These are phyloP conservation scores for Camelina hispida DNA, from an alignment of 345 rosid genomes.

Conservation along the genomic window DNA sequence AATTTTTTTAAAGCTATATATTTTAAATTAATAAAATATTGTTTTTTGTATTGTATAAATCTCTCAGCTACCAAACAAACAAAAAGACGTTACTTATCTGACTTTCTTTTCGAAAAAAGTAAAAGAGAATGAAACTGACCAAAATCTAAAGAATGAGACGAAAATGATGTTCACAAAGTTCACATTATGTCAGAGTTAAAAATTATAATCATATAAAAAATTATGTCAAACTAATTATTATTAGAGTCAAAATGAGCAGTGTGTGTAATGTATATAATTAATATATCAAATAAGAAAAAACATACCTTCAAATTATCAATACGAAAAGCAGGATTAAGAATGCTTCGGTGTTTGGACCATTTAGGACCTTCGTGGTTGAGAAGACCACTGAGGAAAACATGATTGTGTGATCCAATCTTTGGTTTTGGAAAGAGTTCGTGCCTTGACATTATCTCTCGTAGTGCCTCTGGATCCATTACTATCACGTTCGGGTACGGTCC, in stretches of 20 bases:
- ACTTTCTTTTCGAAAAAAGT: conserved; percentile 28
- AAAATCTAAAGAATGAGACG: conserved; percentile 39
- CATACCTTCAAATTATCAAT: conserved; percentile 58
- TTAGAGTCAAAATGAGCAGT: conserved; percentile 37
- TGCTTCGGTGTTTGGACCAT: conserved; percentile 64
- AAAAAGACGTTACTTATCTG: conserved; percentile 41
- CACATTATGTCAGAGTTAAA: conserved; percentile 31
- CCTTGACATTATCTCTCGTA: conserved; percentile 48
- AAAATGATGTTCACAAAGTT: conserved; percentile 43
- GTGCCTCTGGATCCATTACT: conserved; percentile 51
- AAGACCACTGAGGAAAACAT: conserved; percentile 52
- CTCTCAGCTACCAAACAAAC: conserved; percentile 3
- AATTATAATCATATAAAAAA: conserved; percentile 4
- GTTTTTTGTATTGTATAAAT: not conserved
- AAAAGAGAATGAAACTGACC: conserved; percentile 41
- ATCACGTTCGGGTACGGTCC: conserved; percentile 51
- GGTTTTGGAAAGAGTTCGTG: conserved; percentile 50
- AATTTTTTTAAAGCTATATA: not conserved
- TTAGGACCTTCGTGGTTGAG: conserved; percentile 49
- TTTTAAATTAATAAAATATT: not conserved
- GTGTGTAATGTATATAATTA: conserved; percentile 3
- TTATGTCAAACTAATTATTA: too few relatives aligned
- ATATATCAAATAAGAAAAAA: not conserved
- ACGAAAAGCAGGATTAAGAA: conserved; percentile 60
- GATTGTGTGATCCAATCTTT: conserved; percentile 38